phyloP scores from a whole-genome alignment of 305 asterid genomes.

The Fraxinus sp. region DNA sequence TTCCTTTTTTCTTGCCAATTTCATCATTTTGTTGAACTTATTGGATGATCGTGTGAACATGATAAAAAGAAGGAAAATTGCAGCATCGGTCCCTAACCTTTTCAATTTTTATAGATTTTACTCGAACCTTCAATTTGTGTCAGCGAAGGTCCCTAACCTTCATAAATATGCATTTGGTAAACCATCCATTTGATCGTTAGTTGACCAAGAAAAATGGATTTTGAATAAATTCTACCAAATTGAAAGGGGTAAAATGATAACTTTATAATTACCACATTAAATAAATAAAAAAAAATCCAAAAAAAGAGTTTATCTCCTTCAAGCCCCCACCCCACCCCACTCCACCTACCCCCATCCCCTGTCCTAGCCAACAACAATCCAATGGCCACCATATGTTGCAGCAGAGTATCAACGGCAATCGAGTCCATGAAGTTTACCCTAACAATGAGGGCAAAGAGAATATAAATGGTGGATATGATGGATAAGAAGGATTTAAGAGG shows the following conservation, averaged over 20 bases:
- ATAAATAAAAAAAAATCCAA: no score
- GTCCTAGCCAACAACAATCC: neutral
- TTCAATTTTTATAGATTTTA: no score
- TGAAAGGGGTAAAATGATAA: neutral
- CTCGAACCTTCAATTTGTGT: no score
- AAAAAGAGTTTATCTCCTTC: neutral
- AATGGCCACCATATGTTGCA: neutral
- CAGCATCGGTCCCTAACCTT: neutral
- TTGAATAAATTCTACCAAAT: neutral
- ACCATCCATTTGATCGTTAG: neutral
- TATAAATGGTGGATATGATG: neutral
- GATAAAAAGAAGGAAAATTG: neutral
- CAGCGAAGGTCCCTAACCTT: neutral
- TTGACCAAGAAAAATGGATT: neutral
- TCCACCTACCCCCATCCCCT: neutral
- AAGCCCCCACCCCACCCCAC: neutral
- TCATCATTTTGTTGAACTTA: neutral
- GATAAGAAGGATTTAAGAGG: neutral
- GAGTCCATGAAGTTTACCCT: neutral
- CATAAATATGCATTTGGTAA: no score
- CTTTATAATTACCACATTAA: neutral
- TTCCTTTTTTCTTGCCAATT: neutral
- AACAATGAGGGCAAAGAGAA: neutral
- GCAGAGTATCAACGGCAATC: neutral
- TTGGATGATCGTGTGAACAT: neutral